Evolutionary conservation across 2,329 filamentous ascomycete genomes (phyloP), one percentile per base, ranked within the genome.

Genomic region (Aureobasidium vineae): DNA sequence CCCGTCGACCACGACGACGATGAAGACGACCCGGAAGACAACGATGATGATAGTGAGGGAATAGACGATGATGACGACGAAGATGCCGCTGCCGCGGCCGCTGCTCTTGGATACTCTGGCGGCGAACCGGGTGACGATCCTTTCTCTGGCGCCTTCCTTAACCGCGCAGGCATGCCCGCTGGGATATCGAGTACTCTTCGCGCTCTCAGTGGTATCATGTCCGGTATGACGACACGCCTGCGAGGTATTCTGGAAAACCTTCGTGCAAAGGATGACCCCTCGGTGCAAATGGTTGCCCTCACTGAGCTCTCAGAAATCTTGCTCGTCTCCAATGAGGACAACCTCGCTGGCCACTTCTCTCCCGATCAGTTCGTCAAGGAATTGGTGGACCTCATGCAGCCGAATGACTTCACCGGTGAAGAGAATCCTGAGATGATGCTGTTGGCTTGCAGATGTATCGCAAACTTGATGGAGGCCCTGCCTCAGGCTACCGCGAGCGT

Each of bases 401-500:
- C 91, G 2, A 91, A 91, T 74, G 92, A 96, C 66, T 87, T 91
- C 70, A 76, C 74, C 19, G 88, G 88, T 26, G 92, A 96, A 72
- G 92, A 96, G 75, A 97, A 97, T 72, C 91, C 93, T 0, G 95
- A 99, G 77, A 91, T 98, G 69, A 98, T 98, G 94, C 87, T 99
- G 15, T 84, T 98, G 68, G 94, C 95, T 23, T 99, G 95, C 75
- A 90, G 96, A 68, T 98, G 92, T 77, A 85, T 99, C 72, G 95
- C 95, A 68, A 98, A 99, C 76, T 79, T 99, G 65, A 99, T 99
- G 95, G 95, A 99, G 77, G 96, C 94, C 31, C 81, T 99, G 36
- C 93, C 95, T 23, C 89, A 92, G 40, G 94, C 94, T 66, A 95
- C 95, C 57, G 91, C 92, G 15, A 97, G 96, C 75, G 92, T 99